Percentiles rank a stretch among this genome's conserved stretches.
Conservation (phyloP, 2,329 filamentous ascomycete genomes). For the Alternaria sp. region DNA sequence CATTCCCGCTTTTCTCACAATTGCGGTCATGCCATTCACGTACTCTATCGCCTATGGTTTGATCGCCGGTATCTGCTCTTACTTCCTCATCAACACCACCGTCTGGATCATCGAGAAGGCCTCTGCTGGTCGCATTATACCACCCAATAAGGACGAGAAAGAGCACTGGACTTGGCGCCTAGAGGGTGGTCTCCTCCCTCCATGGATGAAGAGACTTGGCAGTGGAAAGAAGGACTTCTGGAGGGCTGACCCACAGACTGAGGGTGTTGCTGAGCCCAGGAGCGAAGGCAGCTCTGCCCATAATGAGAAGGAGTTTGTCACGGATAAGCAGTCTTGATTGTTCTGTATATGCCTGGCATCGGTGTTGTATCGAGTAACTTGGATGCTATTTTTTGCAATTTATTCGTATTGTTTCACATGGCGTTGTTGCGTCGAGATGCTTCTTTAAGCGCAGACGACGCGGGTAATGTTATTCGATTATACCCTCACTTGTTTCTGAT, state of each 20-base stretch:
- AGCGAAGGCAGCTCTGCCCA: conserved; percentile 40
- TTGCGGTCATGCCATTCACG: conserved; percentile 87
- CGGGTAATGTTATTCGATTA: conserved; percentile 10
- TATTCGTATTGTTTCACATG: conserved; percentile 3
- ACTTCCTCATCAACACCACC: conserved; percentile 76
- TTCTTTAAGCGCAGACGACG: background rate
- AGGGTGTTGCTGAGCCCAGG: conserved; percentile 38
- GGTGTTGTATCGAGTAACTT: background rate
- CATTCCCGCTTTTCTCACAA: conserved; percentile 83
- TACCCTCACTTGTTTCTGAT: conserved; percentile 22
- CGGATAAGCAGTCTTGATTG: conserved; percentile 35
- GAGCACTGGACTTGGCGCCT: conserved; percentile 83
- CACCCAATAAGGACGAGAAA: conserved; percentile 77
- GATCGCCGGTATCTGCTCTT: conserved; percentile 80
- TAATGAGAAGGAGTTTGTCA: conserved; percentile 36
- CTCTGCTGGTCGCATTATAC: conserved; percentile 74
- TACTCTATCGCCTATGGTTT: conserved; percentile 89
- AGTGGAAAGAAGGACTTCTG: conserved; percentile 79
- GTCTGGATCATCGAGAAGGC: conserved; percentile 73
- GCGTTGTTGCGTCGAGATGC: conserved; percentile 3
- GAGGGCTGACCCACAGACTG: conserved; percentile 50
- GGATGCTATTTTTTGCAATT: background rate
- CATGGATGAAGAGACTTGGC: conserved; percentile 71
- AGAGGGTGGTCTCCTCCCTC: conserved; percentile 76
- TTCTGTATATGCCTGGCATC: conserved; percentile 18